Percentiles rank a stretch among this genome's conserved stretches.
phyloP scores from a whole-genome alignment of 768 basidiomycete species.

The Crepidotus variabilis region DNA sequence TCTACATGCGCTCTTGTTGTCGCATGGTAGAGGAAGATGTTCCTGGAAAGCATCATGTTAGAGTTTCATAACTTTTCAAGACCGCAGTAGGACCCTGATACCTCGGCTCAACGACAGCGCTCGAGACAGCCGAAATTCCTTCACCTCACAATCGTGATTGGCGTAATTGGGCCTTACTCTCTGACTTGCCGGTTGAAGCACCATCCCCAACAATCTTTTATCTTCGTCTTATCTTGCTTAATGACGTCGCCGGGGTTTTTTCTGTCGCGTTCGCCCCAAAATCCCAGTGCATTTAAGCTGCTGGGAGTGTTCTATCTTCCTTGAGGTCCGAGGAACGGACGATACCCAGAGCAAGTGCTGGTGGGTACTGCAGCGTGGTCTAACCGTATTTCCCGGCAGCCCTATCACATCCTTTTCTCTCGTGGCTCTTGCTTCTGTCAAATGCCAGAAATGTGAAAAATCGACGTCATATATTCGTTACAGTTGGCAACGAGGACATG shows the following conservation, averaged over 20 bases:
- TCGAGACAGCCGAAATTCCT: background rate
- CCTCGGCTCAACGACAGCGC: background rate
- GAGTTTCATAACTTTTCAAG: background rate
- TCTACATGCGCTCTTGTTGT: background rate
- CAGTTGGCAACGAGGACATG: background rate
- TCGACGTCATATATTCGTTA: background rate
- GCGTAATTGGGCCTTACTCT: too few relatives aligned
- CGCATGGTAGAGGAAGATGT: background rate
- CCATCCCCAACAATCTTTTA: background rate
- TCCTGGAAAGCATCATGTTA: background rate
- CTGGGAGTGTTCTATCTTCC: background rate
- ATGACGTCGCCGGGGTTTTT: background rate
- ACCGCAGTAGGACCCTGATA: background rate
- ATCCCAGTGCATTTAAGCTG: background rate
- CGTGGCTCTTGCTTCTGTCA: background rate
- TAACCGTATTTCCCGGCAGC: background rate
- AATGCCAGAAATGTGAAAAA: background rate
- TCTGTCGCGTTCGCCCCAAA: background rate
- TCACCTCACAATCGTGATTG: too few relatives aligned
- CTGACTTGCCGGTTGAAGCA: too few relatives aligned
- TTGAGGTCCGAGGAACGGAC: background rate
- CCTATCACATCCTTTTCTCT: background rate
- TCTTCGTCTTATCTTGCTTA: background rate
- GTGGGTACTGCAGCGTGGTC: background rate
- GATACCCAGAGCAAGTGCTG: background rate